Percentiles rank a stretch among this genome's conserved stretches.
Conservation (phyloP, 2,329 filamentous ascomycete species). For the Sporothrix dimorphospora region DNA sequence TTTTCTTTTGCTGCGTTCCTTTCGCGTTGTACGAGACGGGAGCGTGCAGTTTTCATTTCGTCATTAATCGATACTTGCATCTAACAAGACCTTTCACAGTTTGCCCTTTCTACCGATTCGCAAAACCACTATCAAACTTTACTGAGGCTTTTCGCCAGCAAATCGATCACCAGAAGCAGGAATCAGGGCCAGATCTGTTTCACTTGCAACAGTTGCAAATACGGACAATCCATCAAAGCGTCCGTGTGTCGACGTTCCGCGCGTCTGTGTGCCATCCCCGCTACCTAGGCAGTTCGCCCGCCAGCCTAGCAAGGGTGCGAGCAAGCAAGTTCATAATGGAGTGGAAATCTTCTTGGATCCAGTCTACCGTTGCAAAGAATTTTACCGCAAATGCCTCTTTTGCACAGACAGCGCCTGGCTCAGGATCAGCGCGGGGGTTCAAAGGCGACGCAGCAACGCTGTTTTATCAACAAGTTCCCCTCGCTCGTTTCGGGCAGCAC, state of each 20-base stretch:
- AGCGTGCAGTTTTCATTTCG: background rate
- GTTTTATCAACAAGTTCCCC: conserved; percentile 21
- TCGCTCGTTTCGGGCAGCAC: conserved; percentile 17
- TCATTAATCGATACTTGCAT: background rate
- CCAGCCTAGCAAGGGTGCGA: conserved; percentile 2
- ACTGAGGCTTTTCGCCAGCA: background rate
- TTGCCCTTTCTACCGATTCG: background rate
- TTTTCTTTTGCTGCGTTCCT: background rate
- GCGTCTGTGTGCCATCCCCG: conserved; percentile 25
- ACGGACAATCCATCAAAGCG: conserved; percentile 21
- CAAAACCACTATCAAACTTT: conserved; percentile 10
- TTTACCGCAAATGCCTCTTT: conserved; percentile 15
- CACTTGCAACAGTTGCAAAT: conserved; percentile 27
- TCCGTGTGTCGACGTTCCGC: conserved; percentile 30
- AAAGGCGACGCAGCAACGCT: conserved; percentile 22
- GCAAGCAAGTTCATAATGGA: background rate
- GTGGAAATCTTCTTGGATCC: background rate
- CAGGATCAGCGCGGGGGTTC: conserved; percentile 23
- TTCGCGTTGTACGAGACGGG: background rate
- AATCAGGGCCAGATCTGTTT: conserved; percentile 30
- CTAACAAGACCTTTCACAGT: background rate
- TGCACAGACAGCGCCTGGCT: conserved; percentile 14
- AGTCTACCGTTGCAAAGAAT: conserved; percentile 8
- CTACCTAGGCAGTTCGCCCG: conserved; percentile 13
- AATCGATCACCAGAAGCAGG: conserved; percentile 5